Evolutionary conservation across 495 filamentous ascomycete species (phyloP).

Genomic region (Tirmania nivea): DNA sequence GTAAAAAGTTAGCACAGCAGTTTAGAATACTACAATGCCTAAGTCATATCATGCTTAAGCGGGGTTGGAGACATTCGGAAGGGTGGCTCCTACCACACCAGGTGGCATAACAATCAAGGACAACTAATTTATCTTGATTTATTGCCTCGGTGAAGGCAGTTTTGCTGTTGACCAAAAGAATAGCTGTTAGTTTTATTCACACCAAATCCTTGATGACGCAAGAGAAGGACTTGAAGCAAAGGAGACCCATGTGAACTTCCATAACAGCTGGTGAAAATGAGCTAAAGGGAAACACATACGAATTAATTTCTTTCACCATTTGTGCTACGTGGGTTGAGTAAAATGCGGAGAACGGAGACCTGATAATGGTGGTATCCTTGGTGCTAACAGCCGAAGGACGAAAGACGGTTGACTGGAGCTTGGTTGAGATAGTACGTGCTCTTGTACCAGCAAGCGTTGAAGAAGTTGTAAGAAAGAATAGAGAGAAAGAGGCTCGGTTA

Average conservation of each 20-base stretch:
- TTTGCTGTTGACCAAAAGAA: background rate
- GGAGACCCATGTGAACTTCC: too few species aligned
- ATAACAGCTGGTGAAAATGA: too few species aligned
- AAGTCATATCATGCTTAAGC: background rate
- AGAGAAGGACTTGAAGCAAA: too few species aligned
- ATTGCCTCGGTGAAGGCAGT: slow-evolving; percentile 34
- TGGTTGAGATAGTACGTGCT: too few species aligned
- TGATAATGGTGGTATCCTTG: background rate
- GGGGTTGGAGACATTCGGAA: background rate
- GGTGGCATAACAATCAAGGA: slow-evolving; percentile 69
- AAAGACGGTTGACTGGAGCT: background rate
- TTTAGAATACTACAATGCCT: background rate
- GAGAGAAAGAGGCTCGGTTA: background rate
- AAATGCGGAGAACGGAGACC: background rate
- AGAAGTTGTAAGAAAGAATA: background rate
- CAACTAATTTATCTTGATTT: slow-evolving; percentile 33
- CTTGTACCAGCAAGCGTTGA: too few species aligned
- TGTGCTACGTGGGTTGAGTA: background rate
- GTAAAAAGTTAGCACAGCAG: background rate
- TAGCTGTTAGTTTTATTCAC: background rate
- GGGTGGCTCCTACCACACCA: slow-evolving; percentile 48
- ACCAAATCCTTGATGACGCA: too few species aligned
- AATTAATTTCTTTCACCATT: background rate
- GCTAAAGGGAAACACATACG: background rate
- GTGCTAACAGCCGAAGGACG: background rate